Conservation (phyloP, 805 yeast species). For the Lipomyces spencermartinsiae region DNA sequence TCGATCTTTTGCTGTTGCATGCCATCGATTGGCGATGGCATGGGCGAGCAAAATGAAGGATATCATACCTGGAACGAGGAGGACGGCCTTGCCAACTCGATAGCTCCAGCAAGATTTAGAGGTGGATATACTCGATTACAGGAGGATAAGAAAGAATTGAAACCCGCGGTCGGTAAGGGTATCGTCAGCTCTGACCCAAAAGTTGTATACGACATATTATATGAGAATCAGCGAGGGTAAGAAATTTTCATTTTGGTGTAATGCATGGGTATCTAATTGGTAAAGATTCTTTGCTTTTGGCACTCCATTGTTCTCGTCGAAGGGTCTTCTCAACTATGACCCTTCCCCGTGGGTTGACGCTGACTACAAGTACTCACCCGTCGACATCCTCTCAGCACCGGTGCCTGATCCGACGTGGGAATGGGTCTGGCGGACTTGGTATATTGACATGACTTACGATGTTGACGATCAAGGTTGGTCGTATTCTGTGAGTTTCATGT, state of each 20-base stretch:
- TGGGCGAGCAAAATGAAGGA: conserved; percentile 18
- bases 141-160: conserved; percentile 9
- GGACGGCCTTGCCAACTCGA: neutral
- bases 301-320: conserved; percentile 46
- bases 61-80: conserved; percentile 15
- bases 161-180: conserved; percentile 10
- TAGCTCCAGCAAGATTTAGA: conserved; percentile 11
- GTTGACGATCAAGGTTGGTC: conserved; percentile 89
- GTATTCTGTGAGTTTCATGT: conserved; percentile 60
- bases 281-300: conserved; percentile 47
- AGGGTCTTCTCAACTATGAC: conserved; percentile 48
- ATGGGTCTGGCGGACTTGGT: conserved; percentile 77
- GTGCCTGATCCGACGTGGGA: conserved; percentile 67
- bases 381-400: conserved; percentile 44
- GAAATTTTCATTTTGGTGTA: neutral
- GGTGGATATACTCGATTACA: conserved; percentile 13
- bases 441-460: conserved; percentile 69
- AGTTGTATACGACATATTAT: conserved; percentile 41
- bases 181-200: conserved; percentile 26
- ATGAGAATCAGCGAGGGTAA: conserved; percentile 53
- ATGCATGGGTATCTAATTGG: neutral
- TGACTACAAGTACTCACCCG: conserved; percentile 45
- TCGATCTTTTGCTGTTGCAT: conserved; percentile 25
- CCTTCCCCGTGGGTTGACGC: conserved; percentile 48
- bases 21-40: conserved; percentile 12